Conservation (phyloP, 768 basidiomycete species). For the Rossbeevera mucosa region DNA sequence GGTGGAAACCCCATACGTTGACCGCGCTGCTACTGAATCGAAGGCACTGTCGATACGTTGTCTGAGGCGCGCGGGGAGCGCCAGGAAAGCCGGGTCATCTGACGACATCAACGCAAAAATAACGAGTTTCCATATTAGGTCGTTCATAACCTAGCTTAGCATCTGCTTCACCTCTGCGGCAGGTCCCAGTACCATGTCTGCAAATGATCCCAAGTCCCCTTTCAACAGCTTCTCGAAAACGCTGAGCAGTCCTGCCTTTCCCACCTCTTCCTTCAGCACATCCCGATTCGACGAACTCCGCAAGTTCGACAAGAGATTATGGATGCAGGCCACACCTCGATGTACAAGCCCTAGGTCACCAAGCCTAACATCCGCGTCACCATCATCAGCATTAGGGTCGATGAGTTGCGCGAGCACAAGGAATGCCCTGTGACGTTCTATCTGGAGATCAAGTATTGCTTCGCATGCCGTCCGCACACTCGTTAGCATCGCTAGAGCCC, state of each 20-base stretch:
- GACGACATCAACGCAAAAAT: conserved; percentile 11
- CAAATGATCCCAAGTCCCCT: conserved; percentile 32
- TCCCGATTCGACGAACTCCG: conserved; percentile 36
- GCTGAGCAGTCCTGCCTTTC: conserved; percentile 47
- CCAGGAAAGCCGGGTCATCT: conserved; percentile 34
- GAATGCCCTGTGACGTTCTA: conserved; percentile 60
- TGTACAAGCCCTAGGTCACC: conserved; percentile 63
- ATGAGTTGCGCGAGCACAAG: conserved; percentile 63
- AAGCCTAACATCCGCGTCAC: conserved; percentile 23
- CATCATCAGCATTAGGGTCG: conserved; percentile 45
- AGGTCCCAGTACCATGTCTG: conserved; percentile 41
- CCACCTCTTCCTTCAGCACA: conserved; percentile 47
- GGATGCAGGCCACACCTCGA: conserved; percentile 71
- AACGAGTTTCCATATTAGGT: conserved; percentile 1
- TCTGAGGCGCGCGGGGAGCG: conserved; percentile 41
- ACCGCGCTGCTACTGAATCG: conserved; percentile 23
- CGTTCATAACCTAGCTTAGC: conserved; percentile 17
- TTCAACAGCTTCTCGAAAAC: conserved; percentile 51
- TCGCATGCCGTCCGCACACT: conserved; percentile 55
- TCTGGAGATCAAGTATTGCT: conserved; percentile 59
- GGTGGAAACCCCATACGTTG: neutral
- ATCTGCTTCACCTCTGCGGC: conserved; percentile 49
- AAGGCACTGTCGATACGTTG: conserved; percentile 52
- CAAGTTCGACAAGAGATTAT: conserved; percentile 54
- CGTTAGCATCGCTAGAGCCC: conserved; percentile 80